Evolutionary conservation across 2,329 filamentous ascomycete species (phyloP), one percentile per base, ranked within the genome.

Genomic region (Alternaria metachromatica): DNA sequence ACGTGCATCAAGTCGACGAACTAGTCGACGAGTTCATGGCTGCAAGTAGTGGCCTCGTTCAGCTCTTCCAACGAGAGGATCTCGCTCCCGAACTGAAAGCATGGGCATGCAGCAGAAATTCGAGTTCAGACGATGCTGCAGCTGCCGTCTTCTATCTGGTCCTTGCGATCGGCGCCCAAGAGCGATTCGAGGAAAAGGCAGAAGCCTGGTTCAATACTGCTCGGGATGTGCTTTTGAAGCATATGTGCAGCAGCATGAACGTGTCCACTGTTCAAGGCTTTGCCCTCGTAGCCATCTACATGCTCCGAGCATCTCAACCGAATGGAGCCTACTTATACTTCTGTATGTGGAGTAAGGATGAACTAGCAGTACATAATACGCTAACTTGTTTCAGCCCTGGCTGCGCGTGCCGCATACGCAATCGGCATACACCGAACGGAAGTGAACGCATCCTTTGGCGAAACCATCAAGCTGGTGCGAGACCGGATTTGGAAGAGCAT

Each of bases 401-500:
- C 85, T n/a, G 78, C 85, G 21, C 81, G 84, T 26, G 83, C 84
- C 12, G 83, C 84, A 2, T 86, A 86, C 65, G 84, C 85, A 1
- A 82, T 86, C 23, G 85, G 85, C 1, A 77, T 87, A 21, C 85
- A 87, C 67, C 76, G 84, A 6, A 84, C 82, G 26, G 84, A 86
- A 69, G 84, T 85, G 12, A 86, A 85, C 61, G 82, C 82, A 26
- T 79, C 84, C 1, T 86, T 85, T 64, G 84, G 83, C 28, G 69
- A 72, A 2, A 72, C 80, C 3, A 81, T 82, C 48, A 77, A 80
- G 55, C 68, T 76, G 26, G 79, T 82, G 6, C 76, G 84, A 59
- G 83, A 86, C 64, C 80, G 84, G 4, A 83, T 86, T 20, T 87
- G 84, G 84, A 86, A 84, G 69, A 86, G 84, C 66, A 74, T 86